phyloP scores from a whole-genome alignment of 495 filamentous ascomycete species.

The Aspergillus haitiensis region DNA sequence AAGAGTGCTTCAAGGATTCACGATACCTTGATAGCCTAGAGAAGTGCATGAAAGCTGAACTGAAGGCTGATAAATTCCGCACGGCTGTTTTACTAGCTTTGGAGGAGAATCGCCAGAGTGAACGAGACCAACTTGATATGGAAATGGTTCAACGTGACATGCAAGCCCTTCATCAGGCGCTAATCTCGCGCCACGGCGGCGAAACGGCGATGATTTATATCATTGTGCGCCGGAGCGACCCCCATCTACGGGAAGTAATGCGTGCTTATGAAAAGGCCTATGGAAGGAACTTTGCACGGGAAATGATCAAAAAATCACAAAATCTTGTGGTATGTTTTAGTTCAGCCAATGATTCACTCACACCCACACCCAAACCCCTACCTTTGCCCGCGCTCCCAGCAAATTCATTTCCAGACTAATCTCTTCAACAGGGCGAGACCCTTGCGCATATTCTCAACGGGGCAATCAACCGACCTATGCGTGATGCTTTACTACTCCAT shows the following conservation, averaged over 20 bases:
- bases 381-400: slow-evolving; percentile 1
- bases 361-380: background rate
- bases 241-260: slow-evolving; percentile 78
- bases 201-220: slow-evolving; percentile 90
- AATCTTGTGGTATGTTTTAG: slow-evolving; percentile 79
- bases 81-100: slow-evolving; percentile 82
- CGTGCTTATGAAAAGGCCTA: slow-evolving; percentile 68
- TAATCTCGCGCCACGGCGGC: slow-evolving; percentile 74
- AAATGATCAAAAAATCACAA: slow-evolving; percentile 81
- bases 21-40: slow-evolving; percentile 82
- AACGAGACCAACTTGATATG: slow-evolving; percentile 57
- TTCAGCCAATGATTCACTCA: background rate
- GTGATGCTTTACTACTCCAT: slow-evolving; percentile 90
- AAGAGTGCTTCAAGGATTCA: slow-evolving; percentile 87
- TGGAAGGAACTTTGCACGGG: slow-evolving; percentile 76
- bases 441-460: slow-evolving; percentile 96
- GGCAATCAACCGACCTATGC: slow-evolving; percentile 90
- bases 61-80: slow-evolving; percentile 94
- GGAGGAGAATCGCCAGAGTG: slow-evolving; percentile 79
- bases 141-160: slow-evolving; percentile 70
- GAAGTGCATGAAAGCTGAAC: slow-evolving; percentile 84
- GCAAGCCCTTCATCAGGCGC: slow-evolving; percentile 63
- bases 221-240: slow-evolving; percentile 74
- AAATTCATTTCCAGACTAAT: slow-evolving; percentile 8
- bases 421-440: slow-evolving; percentile 71